Percentiles rank a stretch among this genome's conserved stretches.
Evolutionary conservation across 2,329 filamentous ascomycete genomes (phyloP).

Genomic region (Aspergillus calidoustus): DNA sequence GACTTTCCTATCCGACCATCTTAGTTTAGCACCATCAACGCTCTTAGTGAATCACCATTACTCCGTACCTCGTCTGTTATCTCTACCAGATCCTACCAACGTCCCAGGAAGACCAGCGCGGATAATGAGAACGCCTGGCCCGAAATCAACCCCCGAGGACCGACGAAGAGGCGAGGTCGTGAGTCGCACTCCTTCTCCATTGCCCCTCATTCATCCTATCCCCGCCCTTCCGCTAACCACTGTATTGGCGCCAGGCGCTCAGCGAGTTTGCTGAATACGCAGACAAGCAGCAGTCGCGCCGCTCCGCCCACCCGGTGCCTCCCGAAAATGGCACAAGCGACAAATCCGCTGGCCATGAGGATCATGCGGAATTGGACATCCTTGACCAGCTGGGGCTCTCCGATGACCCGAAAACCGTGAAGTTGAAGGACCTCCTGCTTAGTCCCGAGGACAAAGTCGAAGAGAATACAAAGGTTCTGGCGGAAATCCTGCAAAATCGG

Average conservation of each 20-base stretch:
- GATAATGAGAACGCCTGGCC: slow-evolving; percentile 44
- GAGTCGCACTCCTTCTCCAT: slow-evolving; percentile 37
- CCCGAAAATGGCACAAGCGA: slow-evolving; percentile 46
- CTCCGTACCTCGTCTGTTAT: slow-evolving; percentile 9
- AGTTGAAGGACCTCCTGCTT: slow-evolving; percentile 77
- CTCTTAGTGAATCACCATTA: background rate
- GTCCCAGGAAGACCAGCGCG: background rate
- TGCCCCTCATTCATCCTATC: slow-evolving; percentile 7
- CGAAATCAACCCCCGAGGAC: slow-evolving; percentile 73
- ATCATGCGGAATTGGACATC: slow-evolving; percentile 88
- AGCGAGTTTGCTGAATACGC: slow-evolving; percentile 98
- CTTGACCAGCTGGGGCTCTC: slow-evolving; percentile 77
- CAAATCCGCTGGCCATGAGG: slow-evolving; percentile 53
- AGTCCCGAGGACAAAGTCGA: slow-evolving; percentile 57
- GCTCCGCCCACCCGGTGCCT: slow-evolving; percentile 42
- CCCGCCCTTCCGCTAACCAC: slow-evolving; percentile 15
- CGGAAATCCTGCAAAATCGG: slow-evolving; percentile 67
- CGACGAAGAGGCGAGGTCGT: slow-evolving; percentile 86
- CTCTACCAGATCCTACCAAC: slow-evolving; percentile 3
- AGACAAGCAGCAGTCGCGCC: slow-evolving; percentile 80
- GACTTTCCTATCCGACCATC: slow-evolving; percentile 32
- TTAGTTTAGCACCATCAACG: slow-evolving; percentile 8
- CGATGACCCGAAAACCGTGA: slow-evolving; percentile 68
- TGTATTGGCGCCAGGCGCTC: slow-evolving; percentile 62
- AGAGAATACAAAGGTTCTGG: slow-evolving; percentile 65